Conservation (phyloP, 768 basidiomycete species). For the Candolleomyces aberdarensis region DNA sequence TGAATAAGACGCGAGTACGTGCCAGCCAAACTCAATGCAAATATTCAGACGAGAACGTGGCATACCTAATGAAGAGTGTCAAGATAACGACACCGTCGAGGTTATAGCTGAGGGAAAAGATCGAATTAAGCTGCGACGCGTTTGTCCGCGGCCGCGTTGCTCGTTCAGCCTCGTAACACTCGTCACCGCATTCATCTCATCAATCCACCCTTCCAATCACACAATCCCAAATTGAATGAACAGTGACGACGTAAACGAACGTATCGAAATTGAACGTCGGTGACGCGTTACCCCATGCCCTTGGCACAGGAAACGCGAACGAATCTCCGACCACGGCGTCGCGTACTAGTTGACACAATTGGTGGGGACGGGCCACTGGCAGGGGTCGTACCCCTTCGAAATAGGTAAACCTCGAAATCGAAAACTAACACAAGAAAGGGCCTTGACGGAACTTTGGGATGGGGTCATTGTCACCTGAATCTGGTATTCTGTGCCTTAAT, state of each 20-base stretch:
- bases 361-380: too few relatives aligned
- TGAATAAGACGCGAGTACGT: constrained; percentile 25
- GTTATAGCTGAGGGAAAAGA: constrained; percentile 92
- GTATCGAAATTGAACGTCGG: too few relatives aligned
- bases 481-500: too few relatives aligned
- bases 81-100: constrained; percentile 87
- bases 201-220: constrained; percentile 95
- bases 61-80: constrained; percentile 87
- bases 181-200: constrained; percentile 81
- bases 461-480: too few relatives aligned
- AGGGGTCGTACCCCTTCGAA: too few relatives aligned
- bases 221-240: constrained; percentile 96
- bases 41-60: constrained; percentile 1
- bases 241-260: constrained; percentile 43
- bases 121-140: constrained; percentile 74
- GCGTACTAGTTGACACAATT: too few relatives aligned
- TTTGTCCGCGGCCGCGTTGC: constrained; percentile 64
- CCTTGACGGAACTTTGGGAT: too few relatives aligned
- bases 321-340: too few relatives aligned
- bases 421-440: too few relatives aligned
- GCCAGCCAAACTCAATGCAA: constrained; percentile 7
- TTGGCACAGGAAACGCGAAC: too few relatives aligned
- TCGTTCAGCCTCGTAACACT: constrained; percentile 65
- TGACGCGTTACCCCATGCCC: too few relatives aligned
- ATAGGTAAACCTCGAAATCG: too few relatives aligned